phyloP scores from a whole-genome alignment of 176 grass and related monocot species.

The Typha latifolia region DNA sequence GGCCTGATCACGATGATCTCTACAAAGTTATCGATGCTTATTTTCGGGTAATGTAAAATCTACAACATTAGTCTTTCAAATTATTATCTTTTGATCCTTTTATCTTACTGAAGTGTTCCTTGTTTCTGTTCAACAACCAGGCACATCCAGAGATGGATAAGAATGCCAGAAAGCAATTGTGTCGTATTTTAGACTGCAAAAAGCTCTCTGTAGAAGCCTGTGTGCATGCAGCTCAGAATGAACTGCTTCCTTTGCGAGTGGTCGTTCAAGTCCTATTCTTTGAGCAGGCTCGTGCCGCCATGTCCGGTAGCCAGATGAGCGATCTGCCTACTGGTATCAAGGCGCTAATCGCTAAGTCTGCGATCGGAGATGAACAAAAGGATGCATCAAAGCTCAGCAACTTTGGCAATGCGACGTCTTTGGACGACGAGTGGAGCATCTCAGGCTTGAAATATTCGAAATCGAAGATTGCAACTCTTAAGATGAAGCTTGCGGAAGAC shows the following conservation, averaged over 20 bases:
- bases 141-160: conserved; percentile 75
- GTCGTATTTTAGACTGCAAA: conserved; percentile 76
- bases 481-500: conserved; percentile 88
- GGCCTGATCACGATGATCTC: conserved; percentile 71
- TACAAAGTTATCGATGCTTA: conserved; percentile 87
- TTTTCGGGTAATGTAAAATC: conserved; percentile 46
- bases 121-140: conserved; percentile 17
- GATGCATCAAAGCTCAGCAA: conserved; percentile 23
- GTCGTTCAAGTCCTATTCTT: conserved; percentile 98
- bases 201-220: conserved; percentile 83
- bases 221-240: conserved; percentile 88
- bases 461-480: conserved; percentile 68
- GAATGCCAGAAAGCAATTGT: conserved; percentile 54
- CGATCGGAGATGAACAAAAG: conserved; percentile 44
- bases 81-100: neutral
- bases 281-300: conserved; percentile 71
- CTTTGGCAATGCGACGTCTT: conserved; percentile 14
- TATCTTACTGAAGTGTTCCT: neutral
- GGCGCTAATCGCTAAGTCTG: conserved; percentile 55
- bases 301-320: conserved; percentile 22
- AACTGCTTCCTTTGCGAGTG: conserved; percentile 71
- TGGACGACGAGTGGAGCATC: conserved; percentile 58
- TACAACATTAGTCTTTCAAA: neutral
- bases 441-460: conserved; percentile 46
- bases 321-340: conserved; percentile 59